phyloP scores from a whole-genome alignment of 2,329 filamentous ascomycete genomes.

The Aspergillus brunneoviolaceus region DNA sequence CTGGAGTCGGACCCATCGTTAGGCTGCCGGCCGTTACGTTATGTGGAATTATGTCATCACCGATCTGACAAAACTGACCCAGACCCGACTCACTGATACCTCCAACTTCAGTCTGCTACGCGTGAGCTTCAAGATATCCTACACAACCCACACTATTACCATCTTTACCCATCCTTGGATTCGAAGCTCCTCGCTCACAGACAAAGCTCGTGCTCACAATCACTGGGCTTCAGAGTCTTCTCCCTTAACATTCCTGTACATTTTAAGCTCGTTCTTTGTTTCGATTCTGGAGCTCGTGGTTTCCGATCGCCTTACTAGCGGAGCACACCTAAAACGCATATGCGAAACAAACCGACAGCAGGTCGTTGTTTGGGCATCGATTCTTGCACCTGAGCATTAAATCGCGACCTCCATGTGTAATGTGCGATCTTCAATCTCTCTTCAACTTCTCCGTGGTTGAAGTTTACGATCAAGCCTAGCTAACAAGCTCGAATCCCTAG shows the following conservation, averaged over 20 bases:
- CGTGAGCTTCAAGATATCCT: slow-evolving; percentile 19
- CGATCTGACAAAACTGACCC: slow-evolving; percentile 20
- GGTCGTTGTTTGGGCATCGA: slow-evolving; percentile 23
- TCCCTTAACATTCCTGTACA: neutral
- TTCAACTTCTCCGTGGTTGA: neutral
- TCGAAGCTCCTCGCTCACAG: neutral
- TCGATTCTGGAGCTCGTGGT: slow-evolving; percentile 9
- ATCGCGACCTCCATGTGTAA: slow-evolving; percentile 22
- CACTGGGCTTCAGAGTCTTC: neutral
- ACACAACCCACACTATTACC: neutral
- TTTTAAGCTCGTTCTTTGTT: neutral
- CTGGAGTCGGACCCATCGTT: slow-evolving; percentile 12
- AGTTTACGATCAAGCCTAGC: slow-evolving; percentile 14
- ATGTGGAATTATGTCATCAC: slow-evolving; percentile 28
- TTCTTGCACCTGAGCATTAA: slow-evolving; percentile 19
- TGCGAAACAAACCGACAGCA: slow-evolving; percentile 30
- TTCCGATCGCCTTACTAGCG: slow-evolving; percentile 18
- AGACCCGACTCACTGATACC: slow-evolving; percentile 16
- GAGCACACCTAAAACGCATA: slow-evolving; percentile 19
- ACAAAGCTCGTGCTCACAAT: slow-evolving; percentile 7
- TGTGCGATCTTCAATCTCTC: slow-evolving; percentile 12
- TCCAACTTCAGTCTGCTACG: slow-evolving; percentile 19
- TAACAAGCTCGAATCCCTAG: slow-evolving; percentile 26
- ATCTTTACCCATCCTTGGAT: neutral
- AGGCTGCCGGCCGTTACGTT: slow-evolving; percentile 26